Evolutionary conservation across 768 basidiomycete species (phyloP).

Genomic region (Pleurotus ostreatus): DNA sequence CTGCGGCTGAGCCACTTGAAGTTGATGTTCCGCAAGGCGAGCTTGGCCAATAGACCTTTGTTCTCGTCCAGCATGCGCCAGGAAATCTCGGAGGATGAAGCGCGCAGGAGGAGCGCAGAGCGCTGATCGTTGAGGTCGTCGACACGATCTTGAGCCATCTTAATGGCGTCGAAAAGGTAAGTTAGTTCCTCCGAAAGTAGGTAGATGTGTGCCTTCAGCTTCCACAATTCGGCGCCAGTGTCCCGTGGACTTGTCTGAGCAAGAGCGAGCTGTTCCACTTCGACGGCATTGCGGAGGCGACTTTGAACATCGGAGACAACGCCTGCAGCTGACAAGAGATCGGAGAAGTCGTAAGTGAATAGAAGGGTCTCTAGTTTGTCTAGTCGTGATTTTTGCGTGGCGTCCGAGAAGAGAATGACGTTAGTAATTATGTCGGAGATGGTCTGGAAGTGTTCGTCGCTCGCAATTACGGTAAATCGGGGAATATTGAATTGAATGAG

Average conservation of each 20-base stretch:
- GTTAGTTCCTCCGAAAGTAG: conserved; percentile 76
- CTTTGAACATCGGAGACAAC: conserved; percentile 72
- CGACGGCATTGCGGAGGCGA: conserved; percentile 61
- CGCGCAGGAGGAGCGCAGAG: conserved; percentile 76
- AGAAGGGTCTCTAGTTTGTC: conserved; percentile 79
- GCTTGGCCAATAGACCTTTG: conserved; percentile 73
- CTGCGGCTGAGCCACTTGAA: conserved; percentile 84
- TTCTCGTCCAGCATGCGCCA: conserved; percentile 87
- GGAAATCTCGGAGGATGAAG: conserved; percentile 81
- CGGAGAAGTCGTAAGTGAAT: conserved; percentile 86
- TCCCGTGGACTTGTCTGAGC: conserved; percentile 30
- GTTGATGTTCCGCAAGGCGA: conserved; percentile 74
- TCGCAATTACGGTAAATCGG: conserved; percentile 82
- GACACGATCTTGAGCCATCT: conserved; percentile 73
- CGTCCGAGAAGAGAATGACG: conserved; percentile 86
- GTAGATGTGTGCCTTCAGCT: conserved; percentile 68
- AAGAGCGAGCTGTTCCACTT: conserved; percentile 40
- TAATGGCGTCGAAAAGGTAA: conserved; percentile 82
- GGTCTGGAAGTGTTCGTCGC: conserved; percentile 74
- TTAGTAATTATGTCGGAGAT: conserved; percentile 86
- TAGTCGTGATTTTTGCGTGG: conserved; percentile 71
- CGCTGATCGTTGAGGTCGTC: conserved; percentile 67
- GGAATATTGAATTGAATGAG: conserved; percentile 79
- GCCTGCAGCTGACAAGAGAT: conserved; percentile 63
- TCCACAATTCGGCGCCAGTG: conserved; percentile 52